These are phyloP conservation scores for Jamesozyma jinghongensis DNA, from an alignment of 805 yeast species.

Conservation along the genomic window DNA sequence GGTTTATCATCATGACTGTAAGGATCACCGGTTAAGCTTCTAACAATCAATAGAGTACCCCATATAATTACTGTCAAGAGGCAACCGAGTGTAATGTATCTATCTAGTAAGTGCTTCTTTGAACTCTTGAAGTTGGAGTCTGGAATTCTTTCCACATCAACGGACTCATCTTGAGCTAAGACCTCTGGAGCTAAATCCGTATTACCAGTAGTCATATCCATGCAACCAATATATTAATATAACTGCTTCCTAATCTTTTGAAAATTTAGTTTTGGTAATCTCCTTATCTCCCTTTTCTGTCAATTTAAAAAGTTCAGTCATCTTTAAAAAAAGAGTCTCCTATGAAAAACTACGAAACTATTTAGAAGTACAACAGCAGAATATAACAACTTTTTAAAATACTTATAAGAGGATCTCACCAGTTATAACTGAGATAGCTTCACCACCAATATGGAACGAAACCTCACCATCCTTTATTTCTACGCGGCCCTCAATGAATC, in stretches of 20 bases:
- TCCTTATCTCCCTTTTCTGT: too few relatives aligned
- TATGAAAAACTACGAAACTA: too few relatives aligned
- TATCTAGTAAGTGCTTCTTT: constrained; percentile 7
- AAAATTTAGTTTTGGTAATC: too few relatives aligned
- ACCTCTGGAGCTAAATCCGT: too few relatives aligned
- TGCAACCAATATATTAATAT: too few relatives aligned
- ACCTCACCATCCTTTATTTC: constrained; percentile 6
- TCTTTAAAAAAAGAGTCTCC: too few relatives aligned
- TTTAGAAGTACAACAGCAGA: too few relatives aligned
- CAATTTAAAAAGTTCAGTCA: too few relatives aligned
- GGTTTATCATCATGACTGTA: not conserved
- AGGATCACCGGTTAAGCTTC: constrained; percentile 3
- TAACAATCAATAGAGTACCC: constrained; percentile 18
- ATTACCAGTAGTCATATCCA: too few relatives aligned
- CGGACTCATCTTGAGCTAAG: not conserved
- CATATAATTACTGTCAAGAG: constrained; percentile 15
- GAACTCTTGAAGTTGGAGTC: constrained; percentile 7
- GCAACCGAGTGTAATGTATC: constrained; percentile 10
- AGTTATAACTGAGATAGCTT: constrained; percentile 31
- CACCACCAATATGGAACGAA: constrained; percentile 33
- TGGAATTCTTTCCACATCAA: constrained; percentile 13
- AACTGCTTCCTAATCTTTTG: too few relatives aligned
- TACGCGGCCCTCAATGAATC: constrained; percentile 26
- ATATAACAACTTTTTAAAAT: too few relatives aligned
- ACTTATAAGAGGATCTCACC: constrained; percentile 22